Percentiles rank a stretch among this genome's conserved stretches.
These are phyloP conservation scores for Pythium grandisporangium DNA, from an alignment of 352 stramenopile species.

Conservation along the genomic window DNA sequence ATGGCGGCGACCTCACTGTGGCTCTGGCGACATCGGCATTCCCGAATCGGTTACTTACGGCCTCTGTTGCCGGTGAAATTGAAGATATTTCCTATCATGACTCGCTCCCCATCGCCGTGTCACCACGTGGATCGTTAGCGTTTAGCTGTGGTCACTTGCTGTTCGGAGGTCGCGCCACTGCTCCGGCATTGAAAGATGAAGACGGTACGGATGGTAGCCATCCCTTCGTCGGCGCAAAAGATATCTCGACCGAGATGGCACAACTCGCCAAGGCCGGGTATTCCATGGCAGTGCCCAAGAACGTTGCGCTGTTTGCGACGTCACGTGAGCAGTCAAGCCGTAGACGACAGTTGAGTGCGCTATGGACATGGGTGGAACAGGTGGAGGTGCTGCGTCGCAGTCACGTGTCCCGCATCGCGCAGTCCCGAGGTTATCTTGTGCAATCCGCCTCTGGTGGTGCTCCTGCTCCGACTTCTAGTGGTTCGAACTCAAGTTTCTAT, in stretches of 20 bases:
- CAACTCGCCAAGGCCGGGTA: conserved; percentile 67
- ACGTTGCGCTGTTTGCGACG: conserved; percentile 56
- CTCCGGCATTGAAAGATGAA: no score
- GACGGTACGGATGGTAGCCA: no score
- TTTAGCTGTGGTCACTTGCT: conserved; percentile 72
- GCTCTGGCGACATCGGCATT: conserved; percentile 41
- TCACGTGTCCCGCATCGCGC: conserved; percentile 41
- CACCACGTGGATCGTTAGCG: conserved; percentile 47
- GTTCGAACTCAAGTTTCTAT: not conserved
- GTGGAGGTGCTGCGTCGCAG: conserved; percentile 63
- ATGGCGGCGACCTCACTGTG: no score
- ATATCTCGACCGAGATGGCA: conserved; percentile 75
- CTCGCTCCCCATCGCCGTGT: conserved; percentile 76
- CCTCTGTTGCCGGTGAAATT: conserved; percentile 62
- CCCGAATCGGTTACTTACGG: conserved; percentile 71
- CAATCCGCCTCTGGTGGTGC: no score
- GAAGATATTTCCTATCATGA: conserved; percentile 85
- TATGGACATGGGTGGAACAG: conserved; percentile 85
- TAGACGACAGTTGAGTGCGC: conserved; percentile 37
- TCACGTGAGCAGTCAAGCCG: conserved; percentile 14
- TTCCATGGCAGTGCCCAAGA: conserved; percentile 68
- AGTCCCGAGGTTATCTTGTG: no score
- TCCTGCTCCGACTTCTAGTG: conserved; percentile 2
- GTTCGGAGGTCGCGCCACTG: conserved; percentile 29
- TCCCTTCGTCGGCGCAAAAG: no score